Evolutionary conservation across 106 monocot genomes (phyloP), one percentile per base, ranked within the genome.

Genomic region (Allium sativum): DNA sequence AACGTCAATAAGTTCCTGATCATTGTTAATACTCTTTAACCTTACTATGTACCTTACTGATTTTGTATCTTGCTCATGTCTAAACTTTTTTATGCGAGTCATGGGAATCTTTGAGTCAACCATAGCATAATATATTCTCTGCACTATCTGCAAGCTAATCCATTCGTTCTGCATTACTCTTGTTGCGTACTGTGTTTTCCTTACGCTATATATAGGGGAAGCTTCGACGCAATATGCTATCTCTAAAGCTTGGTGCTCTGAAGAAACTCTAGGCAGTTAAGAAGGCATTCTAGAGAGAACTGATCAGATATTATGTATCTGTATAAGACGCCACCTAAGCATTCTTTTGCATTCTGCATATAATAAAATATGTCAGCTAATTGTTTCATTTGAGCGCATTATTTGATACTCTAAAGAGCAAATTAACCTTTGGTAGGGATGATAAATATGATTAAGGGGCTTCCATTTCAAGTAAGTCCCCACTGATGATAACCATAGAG

Each of bases 1-100:
- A 9, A 65, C 10, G 47, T 16, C 47, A 16, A 48, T 21, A 46
- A 55, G 10, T 22, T 12, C 2, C 48, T 12, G 15, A 50, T 12
- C 48, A 11, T 12, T 15, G 15, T 12, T 11, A 50, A 15, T 50
- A 3, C 6, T 50, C 13, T 17, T 48, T 40, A 7, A 73, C 19
- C 0, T 20, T n/a, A 20, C 31, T 31, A 0, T 53, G 60, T 62
- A 86, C 94, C 94, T 89, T 95, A 74, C 86, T 89, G 66, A 65
- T n/a, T 82, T 62, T 95, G 94, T 18, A 95, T 89, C 70, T 95
- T 95, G 83, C 83, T 74, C 83, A 79, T 89, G 53, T 95, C 94
- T 61, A 95, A 57, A 7, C 72, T 75, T 17, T 89, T 95, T 65
- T 95, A 89, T 8, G 94, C 86, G 14, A 95, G 81, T 14, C 79